Evolutionary conservation across 2,329 filamentous ascomycete species (phyloP).

Genomic region (Bipolaris cookei): DNA sequence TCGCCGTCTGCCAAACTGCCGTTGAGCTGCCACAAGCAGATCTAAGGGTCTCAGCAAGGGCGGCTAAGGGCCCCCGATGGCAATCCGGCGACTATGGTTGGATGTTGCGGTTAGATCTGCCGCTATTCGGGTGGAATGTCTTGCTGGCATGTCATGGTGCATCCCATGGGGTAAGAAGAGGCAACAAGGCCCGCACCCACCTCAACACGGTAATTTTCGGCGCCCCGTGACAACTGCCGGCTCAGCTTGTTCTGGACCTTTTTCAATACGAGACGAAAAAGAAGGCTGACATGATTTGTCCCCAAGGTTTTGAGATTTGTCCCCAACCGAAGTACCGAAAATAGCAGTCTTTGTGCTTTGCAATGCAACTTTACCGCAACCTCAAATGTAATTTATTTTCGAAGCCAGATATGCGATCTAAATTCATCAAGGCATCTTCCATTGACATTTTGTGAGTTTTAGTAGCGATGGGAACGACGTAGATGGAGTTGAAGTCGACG

Average conservation of each 20-base stretch:
- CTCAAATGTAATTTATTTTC: background rate
- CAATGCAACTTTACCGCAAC: background rate
- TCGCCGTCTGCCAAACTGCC: slow-evolving; percentile 28
- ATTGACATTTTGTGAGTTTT: background rate
- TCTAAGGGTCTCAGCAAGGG: slow-evolving; percentile 30
- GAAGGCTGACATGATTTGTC: too few species aligned
- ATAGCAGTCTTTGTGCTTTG: background rate
- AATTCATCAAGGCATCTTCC: background rate
- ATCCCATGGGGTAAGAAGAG: slow-evolving; percentile 12
- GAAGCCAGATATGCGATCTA: background rate
- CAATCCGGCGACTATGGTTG: slow-evolving; percentile 33
- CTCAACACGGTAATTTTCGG: slow-evolving; percentile 39
- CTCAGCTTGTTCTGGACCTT: slow-evolving; percentile 1
- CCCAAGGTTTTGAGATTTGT: too few species aligned
- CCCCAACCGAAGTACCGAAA: background rate
- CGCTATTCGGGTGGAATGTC: slow-evolving; percentile 22
- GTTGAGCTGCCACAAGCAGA: slow-evolving; percentile 13
- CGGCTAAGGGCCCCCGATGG: slow-evolving; percentile 18
- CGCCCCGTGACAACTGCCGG: slow-evolving; percentile 19
- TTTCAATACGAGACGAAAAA: background rate
- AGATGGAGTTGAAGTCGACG: background rate
- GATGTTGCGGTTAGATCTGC: slow-evolving; percentile 24
- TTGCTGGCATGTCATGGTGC: slow-evolving; percentile 12
- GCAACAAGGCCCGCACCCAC: slow-evolving; percentile 16
- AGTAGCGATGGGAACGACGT: background rate